These are phyloP conservation scores for Starmera dryadoides DNA, from an alignment of 805 yeast genomes.

Conservation along the genomic window DNA sequence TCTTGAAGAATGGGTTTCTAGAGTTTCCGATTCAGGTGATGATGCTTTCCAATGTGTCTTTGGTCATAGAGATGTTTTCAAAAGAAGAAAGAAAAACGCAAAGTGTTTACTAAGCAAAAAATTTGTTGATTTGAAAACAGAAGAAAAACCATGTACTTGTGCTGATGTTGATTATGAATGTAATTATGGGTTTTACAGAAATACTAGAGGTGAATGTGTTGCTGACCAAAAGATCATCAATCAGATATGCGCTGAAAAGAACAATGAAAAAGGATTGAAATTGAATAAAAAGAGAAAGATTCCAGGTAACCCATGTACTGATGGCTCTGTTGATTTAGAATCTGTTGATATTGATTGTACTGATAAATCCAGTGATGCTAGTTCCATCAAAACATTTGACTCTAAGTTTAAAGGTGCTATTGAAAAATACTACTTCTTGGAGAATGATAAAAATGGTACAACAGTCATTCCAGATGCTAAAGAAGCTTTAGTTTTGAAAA, in stretches of 20 bases:
- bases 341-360: conserved; percentile 10
- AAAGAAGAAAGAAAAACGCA: conserved; percentile 61
- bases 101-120: conserved; percentile 41
- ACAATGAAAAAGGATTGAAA: conserved; percentile 14
- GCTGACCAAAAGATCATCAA: conserved; percentile 19
- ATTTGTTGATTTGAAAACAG: conserved; percentile 30
- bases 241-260: conserved; percentile 38
- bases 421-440: conserved; percentile 50
- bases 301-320: conserved; percentile 16
- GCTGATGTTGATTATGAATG: conserved; percentile 64
- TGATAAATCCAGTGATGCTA: no score
- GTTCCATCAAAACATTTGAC: conserved; percentile 22
- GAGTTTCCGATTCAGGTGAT: conserved; percentile 24
- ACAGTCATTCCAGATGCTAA: conserved; percentile 23
- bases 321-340: conserved; percentile 6
- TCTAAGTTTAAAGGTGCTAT: conserved; percentile 46
- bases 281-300: conserved; percentile 10
- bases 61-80: conserved; percentile 61
- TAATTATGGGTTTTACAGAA: conserved; percentile 39
- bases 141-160: conserved; percentile 59
- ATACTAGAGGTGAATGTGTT: conserved; percentile 41
- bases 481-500: conserved; percentile 58
- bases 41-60: conserved; percentile 43
- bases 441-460: conserved; percentile 24
- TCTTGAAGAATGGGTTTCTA: conserved; percentile 58